phyloP scores from a whole-genome alignment of 1,284 basidiomycete genomes.

The Cerrena zonata region DNA sequence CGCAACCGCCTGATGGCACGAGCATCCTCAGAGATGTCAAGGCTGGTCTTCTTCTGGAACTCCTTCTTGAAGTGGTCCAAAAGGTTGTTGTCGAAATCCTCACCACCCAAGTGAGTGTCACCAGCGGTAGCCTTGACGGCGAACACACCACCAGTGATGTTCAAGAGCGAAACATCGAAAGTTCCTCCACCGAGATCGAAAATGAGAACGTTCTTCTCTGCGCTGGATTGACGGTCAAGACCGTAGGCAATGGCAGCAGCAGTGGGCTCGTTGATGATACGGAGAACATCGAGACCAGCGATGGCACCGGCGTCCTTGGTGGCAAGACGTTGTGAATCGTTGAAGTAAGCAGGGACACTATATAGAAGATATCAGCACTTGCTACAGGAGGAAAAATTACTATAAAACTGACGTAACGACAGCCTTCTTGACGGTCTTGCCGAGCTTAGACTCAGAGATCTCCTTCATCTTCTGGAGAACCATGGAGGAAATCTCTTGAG shows the following conservation, averaged over 20 bases:
- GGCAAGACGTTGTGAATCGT: conserved; percentile 91
- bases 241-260: conserved; percentile 93
- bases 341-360: conserved; percentile 94
- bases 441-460: conserved; percentile 97
- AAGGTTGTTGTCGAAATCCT: conserved; percentile 97
- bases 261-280: conserved; percentile 96
- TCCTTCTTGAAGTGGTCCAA: conserved; percentile 97
- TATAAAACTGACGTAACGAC: conserved; percentile 72
- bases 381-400: conserved; percentile 4
- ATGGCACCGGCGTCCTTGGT: conserved; percentile 95
- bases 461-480: conserved; percentile 99
- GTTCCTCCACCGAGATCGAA: conserved; percentile 99
- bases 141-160: conserved; percentile 95
- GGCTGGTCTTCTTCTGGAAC: conserved; percentile 97
- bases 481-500: conserved; percentile 98
- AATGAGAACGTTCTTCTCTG: conserved; percentile 97
- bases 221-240: conserved; percentile 83
- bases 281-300: conserved; percentile 89
- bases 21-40: conserved; percentile 92
- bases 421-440: conserved; percentile 91
- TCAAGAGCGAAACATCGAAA: conserved; percentile 96
- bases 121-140: conserved; percentile 97
- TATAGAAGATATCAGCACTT: conserved; percentile 1
- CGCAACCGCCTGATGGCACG: conserved; percentile 93
- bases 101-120: conserved; percentile 97